Percentiles rank a stretch among this genome's conserved stretches.
These are phyloP conservation scores for Dunaliella primolecta DNA, from an alignment of 139 green algal genomes.

Conservation along the genomic window DNA sequence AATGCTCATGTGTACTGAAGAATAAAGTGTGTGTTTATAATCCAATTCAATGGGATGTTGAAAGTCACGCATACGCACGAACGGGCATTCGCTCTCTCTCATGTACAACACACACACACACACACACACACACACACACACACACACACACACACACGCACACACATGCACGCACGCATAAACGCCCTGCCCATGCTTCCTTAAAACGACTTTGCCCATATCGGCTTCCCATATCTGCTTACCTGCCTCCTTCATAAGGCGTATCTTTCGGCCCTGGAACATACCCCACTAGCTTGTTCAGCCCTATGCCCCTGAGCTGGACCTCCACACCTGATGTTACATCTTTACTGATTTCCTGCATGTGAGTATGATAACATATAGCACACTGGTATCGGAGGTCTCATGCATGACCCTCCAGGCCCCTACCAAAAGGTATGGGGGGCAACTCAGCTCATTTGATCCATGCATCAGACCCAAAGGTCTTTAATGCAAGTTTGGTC, in stretches of 20 bases:
- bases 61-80: no score
- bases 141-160: background rate
- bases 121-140: background rate
- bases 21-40: no score
- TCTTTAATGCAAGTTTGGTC: background rate
- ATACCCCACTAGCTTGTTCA: slow-evolving; percentile 70
- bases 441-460: no score
- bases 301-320: slow-evolving; percentile 49
- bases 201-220: no score
- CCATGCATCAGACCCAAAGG: no score
- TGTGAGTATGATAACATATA: background rate
- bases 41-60: no score
- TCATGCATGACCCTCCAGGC: no score
- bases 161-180: background rate
- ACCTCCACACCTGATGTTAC: slow-evolving; percentile 81
- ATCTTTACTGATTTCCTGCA: slow-evolving; percentile 71
- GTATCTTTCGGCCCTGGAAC: slow-evolving; percentile 84
- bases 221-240: no score
- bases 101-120: background rate
- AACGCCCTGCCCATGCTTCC: no score
- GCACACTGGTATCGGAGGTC: background rate
- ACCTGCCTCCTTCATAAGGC: slow-evolving; percentile 60
- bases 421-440: no score
- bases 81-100: no score
- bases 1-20: no score